A percentile compares a stretch with the other conserved stretches of the same genome.
Evolutionary conservation across 495 filamentous ascomycete genomes (phyloP).

Genomic region (Daldinia bambusicola): DNA sequence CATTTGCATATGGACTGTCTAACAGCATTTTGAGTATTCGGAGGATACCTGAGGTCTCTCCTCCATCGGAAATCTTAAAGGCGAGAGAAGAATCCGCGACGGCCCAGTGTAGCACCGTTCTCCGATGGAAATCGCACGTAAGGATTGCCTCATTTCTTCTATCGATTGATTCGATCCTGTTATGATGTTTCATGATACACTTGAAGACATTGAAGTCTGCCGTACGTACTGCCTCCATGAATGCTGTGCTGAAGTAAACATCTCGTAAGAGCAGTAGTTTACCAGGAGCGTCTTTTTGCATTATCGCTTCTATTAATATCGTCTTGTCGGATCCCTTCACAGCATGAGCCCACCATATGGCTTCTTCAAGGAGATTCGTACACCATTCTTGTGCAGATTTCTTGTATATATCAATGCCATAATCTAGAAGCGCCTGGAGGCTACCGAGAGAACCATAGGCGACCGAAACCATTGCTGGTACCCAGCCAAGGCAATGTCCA

Average conservation of each 20-base stretch:
- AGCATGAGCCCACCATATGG: slow-evolving; percentile 21
- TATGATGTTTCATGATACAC: slow-evolving; percentile 29
- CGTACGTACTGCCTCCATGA: slow-evolving; percentile 34
- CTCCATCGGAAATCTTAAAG: slow-evolving; percentile 23
- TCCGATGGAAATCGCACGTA: slow-evolving; percentile 19
- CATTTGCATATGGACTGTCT: slow-evolving; percentile 22
- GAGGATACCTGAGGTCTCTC: slow-evolving; percentile 25
- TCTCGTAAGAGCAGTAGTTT: slow-evolving; percentile 23
- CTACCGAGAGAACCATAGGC: slow-evolving; percentile 27
- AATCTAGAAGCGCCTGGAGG: slow-evolving; percentile 27
- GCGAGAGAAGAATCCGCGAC: slow-evolving; percentile 30
- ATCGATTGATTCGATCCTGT: slow-evolving; percentile 9
- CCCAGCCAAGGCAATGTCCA: slow-evolving; percentile 11
- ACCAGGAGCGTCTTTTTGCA: slow-evolving; percentile 24
- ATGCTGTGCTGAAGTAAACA: slow-evolving; percentile 26
- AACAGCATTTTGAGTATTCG: slow-evolving; percentile 34
- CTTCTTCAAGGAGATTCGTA: slow-evolving; percentile 19
- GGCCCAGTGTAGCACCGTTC: slow-evolving; percentile 31
- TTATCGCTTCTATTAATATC: slow-evolving; percentile 34
- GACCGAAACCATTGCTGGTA: slow-evolving; percentile 14
- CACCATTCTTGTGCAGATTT: slow-evolving; percentile 17
- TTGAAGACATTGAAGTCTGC: slow-evolving; percentile 30
- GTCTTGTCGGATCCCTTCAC: slow-evolving; percentile 33
- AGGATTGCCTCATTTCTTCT: slow-evolving; percentile 23
- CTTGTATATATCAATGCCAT: slow-evolving; percentile 27